phyloP scores from a whole-genome alignment of 495 filamentous ascomycete genomes.

The Lepraria neglecta region DNA sequence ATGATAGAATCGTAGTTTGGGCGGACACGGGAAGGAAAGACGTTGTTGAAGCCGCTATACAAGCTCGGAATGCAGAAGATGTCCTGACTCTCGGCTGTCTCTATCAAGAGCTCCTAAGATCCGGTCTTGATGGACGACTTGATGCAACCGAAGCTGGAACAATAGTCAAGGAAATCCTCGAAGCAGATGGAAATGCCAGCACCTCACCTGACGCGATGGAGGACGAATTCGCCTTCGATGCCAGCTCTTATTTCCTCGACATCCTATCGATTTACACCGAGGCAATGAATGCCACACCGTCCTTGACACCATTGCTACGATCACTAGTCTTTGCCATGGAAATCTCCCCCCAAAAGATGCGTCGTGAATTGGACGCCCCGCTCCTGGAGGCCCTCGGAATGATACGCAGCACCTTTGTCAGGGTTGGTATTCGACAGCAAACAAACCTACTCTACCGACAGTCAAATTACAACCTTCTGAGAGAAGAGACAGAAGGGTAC shows the following conservation, averaged over 20 bases:
- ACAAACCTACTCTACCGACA: slow-evolving; percentile 92
- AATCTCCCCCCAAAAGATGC: slow-evolving; percentile 65
- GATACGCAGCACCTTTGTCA: slow-evolving; percentile 76
- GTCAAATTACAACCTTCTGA: slow-evolving; percentile 89
- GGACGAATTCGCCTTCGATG: slow-evolving; percentile 44
- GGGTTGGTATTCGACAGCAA: slow-evolving; percentile 75
- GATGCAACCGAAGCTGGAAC: slow-evolving; percentile 61
- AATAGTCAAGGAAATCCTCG: slow-evolving; percentile 68
- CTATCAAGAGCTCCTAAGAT: slow-evolving; percentile 77
- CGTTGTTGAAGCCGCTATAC: slow-evolving; percentile 41
- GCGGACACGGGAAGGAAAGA: slow-evolving; percentile 39
- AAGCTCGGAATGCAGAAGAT: slow-evolving; percentile 60
- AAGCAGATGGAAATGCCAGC: slow-evolving; percentile 42
- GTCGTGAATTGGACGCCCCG: slow-evolving; percentile 71
- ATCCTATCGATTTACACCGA: slow-evolving; percentile 69
- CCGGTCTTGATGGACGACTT: slow-evolving; percentile 62
- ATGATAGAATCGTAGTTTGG: slow-evolving; percentile 47
- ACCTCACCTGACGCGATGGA: slow-evolving; percentile 28
- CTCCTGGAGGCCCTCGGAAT: slow-evolving; percentile 68
- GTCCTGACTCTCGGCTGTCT: slow-evolving; percentile 57
- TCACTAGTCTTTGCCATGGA: slow-evolving; percentile 61
- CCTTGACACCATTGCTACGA: slow-evolving; percentile 37
- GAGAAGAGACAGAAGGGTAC: slow-evolving; percentile 95
- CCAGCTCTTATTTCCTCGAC: slow-evolving; percentile 71
- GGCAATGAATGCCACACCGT: slow-evolving; percentile 44